A percentile compares a stretch with the other conserved stretches of the same genome.
These are phyloP conservation scores for Cystobasidium ongulense DNA, from an alignment of 768 basidiomycete genomes.

Conservation along the genomic window DNA sequence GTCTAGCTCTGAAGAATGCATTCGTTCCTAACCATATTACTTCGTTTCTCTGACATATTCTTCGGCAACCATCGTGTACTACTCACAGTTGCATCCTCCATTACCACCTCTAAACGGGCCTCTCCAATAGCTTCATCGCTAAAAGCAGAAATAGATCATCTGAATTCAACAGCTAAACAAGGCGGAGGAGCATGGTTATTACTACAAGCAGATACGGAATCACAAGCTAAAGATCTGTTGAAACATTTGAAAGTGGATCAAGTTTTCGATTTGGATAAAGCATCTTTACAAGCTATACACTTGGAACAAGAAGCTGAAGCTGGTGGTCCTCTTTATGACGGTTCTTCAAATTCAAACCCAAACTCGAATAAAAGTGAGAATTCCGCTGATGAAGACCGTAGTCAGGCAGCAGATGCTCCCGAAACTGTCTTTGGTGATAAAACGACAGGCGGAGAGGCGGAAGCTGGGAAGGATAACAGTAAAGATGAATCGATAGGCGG, in stretches of 20 bases:
- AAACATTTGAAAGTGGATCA: neutral
- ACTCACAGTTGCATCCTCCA: constrained; percentile 19
- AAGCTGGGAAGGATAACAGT: neutral
- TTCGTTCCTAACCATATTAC: too few relatives aligned
- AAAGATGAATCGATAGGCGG: neutral
- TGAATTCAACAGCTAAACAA: neutral
- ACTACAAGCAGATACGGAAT: neutral
- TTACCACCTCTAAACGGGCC: constrained; percentile 2
- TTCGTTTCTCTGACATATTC: neutral
- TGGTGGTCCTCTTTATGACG: constrained; percentile 6
- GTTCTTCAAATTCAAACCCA: neutral
- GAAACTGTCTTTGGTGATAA: neutral
- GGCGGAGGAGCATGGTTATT: constrained; percentile 21
- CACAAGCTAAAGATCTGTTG: neutral
- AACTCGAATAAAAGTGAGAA: neutral
- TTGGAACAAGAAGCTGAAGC: neutral
- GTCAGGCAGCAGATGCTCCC: neutral
- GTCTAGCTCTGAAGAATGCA: neutral
- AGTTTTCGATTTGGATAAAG: constrained; percentile 6
- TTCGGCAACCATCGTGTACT: too few relatives aligned
- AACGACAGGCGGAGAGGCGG: neutral
- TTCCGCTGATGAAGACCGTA: neutral
- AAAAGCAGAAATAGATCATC: neutral
- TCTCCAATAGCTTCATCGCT: constrained; percentile 12
- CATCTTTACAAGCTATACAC: neutral